Conservation (phyloP, 2,329 filamentous ascomycete species). For the Aureobasidium sp. region DNA sequence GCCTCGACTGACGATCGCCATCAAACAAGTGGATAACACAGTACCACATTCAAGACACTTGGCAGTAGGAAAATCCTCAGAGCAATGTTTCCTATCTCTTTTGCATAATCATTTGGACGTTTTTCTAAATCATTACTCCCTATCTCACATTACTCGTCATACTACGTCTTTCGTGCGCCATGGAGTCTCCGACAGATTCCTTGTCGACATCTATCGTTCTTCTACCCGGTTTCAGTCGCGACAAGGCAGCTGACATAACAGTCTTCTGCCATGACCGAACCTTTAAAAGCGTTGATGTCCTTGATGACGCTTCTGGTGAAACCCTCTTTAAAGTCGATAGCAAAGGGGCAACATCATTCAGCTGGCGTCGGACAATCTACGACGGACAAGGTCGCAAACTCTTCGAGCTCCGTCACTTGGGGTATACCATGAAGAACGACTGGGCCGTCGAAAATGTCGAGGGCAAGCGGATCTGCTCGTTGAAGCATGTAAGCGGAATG, state of each 20-base stretch:
- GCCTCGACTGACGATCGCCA: no score
- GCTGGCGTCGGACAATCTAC: neutral
- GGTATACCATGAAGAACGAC: neutral
- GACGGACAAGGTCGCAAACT: neutral
- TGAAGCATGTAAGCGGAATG: neutral
- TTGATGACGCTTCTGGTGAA: neutral
- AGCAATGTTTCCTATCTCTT: no score
- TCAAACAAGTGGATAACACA: no score
- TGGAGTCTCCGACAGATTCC: no score
- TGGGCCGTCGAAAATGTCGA: neutral
- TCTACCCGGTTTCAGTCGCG: neutral
- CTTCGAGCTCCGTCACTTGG: neutral
- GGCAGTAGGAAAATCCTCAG: no score
- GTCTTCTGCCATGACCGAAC: neutral
- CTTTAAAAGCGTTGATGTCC: neutral
- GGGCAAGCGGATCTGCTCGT: neutral
- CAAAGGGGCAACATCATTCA: neutral
- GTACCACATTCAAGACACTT: no score
- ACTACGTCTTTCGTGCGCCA: no score
- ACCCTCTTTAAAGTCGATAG: neutral
- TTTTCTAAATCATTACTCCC: no score
- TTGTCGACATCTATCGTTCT: no score
- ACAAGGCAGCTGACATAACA: neutral
- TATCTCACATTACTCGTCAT: no score
- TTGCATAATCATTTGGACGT: no score